Percentiles rank a stretch among this genome's conserved stretches.
Conservation (phyloP, 495 filamentous ascomycete species). For the Trichoderma parareesei region DNA sequence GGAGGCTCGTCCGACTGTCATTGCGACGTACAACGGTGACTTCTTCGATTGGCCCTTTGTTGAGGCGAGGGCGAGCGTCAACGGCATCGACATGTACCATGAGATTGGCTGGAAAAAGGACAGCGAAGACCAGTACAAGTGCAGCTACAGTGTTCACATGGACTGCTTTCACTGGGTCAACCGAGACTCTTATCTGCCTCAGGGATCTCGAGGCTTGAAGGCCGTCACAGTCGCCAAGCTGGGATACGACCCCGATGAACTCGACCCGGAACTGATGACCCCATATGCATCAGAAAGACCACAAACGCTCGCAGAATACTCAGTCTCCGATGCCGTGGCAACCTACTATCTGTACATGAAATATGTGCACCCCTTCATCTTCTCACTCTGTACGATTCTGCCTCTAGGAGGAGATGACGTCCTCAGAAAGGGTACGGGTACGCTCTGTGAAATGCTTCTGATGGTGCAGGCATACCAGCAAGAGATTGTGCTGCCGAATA, state of each 20-base stretch:
- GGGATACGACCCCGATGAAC: conserved; percentile 95
- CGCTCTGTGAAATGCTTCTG: conserved; percentile 94
- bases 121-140: conserved; percentile 90
- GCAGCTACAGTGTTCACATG: conserved; percentile 94
- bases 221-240: conserved; percentile 96
- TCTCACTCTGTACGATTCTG: conserved; percentile 94
- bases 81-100: conserved; percentile 98
- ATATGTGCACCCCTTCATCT: conserved; percentile 99
- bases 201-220: conserved; percentile 95
- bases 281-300: conserved; percentile 86
- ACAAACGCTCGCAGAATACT: conserved; percentile 93
- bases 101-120: conserved; percentile 96
- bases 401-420: conserved; percentile 89
- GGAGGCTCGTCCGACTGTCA: conserved; percentile 87
- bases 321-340: conserved; percentile 96
- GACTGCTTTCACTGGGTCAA: conserved; percentile 99
- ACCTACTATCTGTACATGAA: conserved; percentile 99
- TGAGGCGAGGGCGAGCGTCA: conserved; percentile 80
- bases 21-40: conserved; percentile 99
- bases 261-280: conserved; percentile 97
- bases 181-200: conserved; percentile 94
- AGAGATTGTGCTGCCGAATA: conserved; percentile 90
- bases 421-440: conserved; percentile 91
- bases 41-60: conserved; percentile 99
- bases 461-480: conserved; percentile 97